Percentiles rank a stretch among this genome's conserved stretches.
Evolutionary conservation across 2,329 filamentous ascomycete genomes (phyloP).

Genomic region (Aspergillus fumigatus): DNA sequence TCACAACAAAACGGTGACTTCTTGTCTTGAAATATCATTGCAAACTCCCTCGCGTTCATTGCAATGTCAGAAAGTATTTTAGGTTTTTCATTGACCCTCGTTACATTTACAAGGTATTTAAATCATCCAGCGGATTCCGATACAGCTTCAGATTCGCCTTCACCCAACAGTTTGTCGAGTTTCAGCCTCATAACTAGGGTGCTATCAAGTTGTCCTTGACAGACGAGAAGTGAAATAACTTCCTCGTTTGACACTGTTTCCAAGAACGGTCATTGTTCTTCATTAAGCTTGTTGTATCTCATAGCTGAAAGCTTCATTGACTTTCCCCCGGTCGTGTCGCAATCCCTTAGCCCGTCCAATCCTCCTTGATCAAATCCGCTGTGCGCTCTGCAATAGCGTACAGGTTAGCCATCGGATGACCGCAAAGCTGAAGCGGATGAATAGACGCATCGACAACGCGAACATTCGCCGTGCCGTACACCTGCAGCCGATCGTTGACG

Average conservation of each 20-base stretch:
- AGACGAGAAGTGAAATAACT: not conserved
- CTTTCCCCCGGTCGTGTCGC: not conserved
- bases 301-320: not conserved
- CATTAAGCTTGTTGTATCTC: not conserved
- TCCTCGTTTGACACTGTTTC: not conserved
- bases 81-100: too few species aligned
- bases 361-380: not conserved
- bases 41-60: not conserved
- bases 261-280: not conserved
- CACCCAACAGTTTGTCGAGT: too few species aligned
- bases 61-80: not conserved
- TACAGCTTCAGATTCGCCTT: too few species aligned
- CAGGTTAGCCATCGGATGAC: slow-evolving; percentile 22
- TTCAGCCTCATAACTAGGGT: too few species aligned
- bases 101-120: too few species aligned
- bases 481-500: slow-evolving; percentile 25
- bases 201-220: too few species aligned
- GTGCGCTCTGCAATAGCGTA: slow-evolving; percentile 26
- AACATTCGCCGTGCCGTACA: slow-evolving; percentile 31
- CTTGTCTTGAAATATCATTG: not conserved
- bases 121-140: too few species aligned
- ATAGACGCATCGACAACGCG: slow-evolving; percentile 31
- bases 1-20: not conserved
- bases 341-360: not conserved
- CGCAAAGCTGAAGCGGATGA: slow-evolving; percentile 25